Conservation (phyloP, 305 asterid genomes). For the Petunia hybrid region DNA sequence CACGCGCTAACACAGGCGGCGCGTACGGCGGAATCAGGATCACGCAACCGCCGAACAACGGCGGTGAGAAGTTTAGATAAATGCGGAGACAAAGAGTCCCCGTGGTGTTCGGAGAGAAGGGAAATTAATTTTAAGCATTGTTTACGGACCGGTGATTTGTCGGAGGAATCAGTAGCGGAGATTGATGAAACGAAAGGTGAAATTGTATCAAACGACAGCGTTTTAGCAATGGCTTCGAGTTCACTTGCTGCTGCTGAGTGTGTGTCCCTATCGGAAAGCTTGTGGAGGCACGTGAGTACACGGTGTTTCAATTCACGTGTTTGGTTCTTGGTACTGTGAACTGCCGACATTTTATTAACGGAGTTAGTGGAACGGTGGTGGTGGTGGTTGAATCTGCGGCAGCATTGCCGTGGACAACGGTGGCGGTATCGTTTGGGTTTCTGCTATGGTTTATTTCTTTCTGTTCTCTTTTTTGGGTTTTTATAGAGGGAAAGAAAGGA, state of each 20-base stretch:
- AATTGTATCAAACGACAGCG: slow-evolving; percentile 62
- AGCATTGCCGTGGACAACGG: slow-evolving; percentile 53
- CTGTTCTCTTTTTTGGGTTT: background rate
- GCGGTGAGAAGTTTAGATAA: slow-evolving; percentile 80
- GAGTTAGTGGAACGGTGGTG: background rate
- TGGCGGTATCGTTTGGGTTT: slow-evolving; percentile 33
- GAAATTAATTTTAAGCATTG: slow-evolving; percentile 71
- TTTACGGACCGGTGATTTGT: slow-evolving; percentile 80
- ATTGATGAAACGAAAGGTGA: slow-evolving; percentile 72
- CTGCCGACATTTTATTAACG: slow-evolving; percentile 49
- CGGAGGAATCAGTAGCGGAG: slow-evolving; percentile 77
- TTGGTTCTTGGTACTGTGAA: slow-evolving; percentile 43
- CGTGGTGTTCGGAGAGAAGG: slow-evolving; percentile 70
- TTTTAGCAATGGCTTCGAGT: slow-evolving; percentile 72
- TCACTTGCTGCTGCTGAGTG: slow-evolving; percentile 78
- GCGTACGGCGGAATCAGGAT: slow-evolving; percentile 79
- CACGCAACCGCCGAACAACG: slow-evolving; percentile 80
- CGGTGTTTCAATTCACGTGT: slow-evolving; percentile 86
- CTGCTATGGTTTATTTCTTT: slow-evolving; percentile 27
- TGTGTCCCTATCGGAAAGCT: slow-evolving; percentile 92
- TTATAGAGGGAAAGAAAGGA: background rate
- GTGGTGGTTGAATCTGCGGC: slow-evolving; percentile 60
- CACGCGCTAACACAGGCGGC: slow-evolving; percentile 77
- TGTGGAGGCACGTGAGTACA: slow-evolving; percentile 83
- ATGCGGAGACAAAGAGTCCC: slow-evolving; percentile 66